phyloP scores from a whole-genome alignment of 305 asterid species.

The Caryopteris hybrid region DNA sequence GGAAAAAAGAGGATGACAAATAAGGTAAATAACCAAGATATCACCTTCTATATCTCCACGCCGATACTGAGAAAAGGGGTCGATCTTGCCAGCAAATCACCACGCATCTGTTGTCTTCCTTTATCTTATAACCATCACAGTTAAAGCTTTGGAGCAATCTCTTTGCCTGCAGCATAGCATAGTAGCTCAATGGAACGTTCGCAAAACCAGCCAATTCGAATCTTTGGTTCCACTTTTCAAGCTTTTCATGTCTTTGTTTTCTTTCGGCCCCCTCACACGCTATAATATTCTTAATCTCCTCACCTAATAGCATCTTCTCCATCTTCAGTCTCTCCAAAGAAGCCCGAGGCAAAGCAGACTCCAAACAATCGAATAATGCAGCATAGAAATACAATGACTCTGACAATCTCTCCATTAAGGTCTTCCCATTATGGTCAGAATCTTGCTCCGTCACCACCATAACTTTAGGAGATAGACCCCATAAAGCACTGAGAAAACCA shows the following conservation, averaged over 20 bases:
- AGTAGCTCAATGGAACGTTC: constrained; percentile 68
- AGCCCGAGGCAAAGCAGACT: constrained; percentile 65
- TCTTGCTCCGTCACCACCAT: constrained; percentile 90
- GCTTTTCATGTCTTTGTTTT: constrained; percentile 77
- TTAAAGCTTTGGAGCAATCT: constrained; percentile 59
- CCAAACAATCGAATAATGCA: constrained; percentile 82
- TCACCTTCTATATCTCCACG: constrained; percentile 86
- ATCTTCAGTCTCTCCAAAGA: constrained; percentile 72
- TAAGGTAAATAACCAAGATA: constrained; percentile 12
- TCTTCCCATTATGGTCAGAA: constrained; percentile 67
- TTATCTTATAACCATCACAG: constrained; percentile 80
- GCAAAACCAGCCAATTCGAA: constrained; percentile 57
- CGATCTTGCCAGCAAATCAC: constrained; percentile 96
- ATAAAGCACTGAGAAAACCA: constrained; percentile 49
- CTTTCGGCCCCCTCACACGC: constrained; percentile 88
- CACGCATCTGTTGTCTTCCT: constrained; percentile 68
- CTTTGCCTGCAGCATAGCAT: constrained; percentile 77
- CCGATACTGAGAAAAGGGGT: constrained; percentile 68
- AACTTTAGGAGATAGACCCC: constrained; percentile 78
- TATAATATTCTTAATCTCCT: constrained; percentile 86
- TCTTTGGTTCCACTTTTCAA: constrained; percentile 82
- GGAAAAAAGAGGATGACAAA: neutral
- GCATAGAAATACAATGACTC: constrained; percentile 75
- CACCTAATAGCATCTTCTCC: constrained; percentile 80
- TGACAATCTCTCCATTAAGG: constrained; percentile 73